A percentile compares a stretch with the other conserved stretches of the same genome.
phyloP scores from a whole-genome alignment of 1,284 basidiomycete genomes.

The Leccinum subrobustum region DNA sequence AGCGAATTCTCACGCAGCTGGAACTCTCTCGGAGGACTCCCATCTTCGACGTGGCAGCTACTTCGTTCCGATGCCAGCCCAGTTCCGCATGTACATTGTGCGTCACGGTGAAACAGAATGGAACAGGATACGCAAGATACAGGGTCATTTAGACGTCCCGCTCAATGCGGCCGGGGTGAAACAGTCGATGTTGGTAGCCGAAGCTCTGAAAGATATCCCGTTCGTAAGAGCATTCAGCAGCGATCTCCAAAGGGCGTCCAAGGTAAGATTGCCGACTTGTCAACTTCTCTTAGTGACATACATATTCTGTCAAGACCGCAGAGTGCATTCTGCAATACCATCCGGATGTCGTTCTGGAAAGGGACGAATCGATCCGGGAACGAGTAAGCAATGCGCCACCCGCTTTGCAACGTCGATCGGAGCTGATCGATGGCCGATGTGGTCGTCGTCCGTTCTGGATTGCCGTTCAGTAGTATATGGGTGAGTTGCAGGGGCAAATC shows the following conservation, averaged over 20 bases:
- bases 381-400: conserved; percentile 42
- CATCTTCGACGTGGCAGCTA: not conserved
- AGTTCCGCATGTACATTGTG: conserved; percentile 56
- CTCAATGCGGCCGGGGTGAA: conserved; percentile 57
- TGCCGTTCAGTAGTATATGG: conserved; percentile 51
- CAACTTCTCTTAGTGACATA: not conserved
- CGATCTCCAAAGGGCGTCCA: conserved; percentile 60
- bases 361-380: conserved; percentile 54
- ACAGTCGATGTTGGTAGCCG: conserved; percentile 56
- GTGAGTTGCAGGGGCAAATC: conserved; percentile 55
- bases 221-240: conserved; percentile 62
- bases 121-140: conserved; percentile 59
- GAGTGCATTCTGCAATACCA: conserved; percentile 57
- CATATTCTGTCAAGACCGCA: conserved; percentile 50
- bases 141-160: conserved; percentile 67
- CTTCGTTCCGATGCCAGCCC: conserved; percentile 20
- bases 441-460: conserved; percentile 1
- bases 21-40: not conserved
- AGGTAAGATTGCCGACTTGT: conserved; percentile 40
- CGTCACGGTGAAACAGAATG: conserved; percentile 76
- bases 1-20: conserved; percentile 1
- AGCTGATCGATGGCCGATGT: not conserved
- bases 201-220: conserved; percentile 47
- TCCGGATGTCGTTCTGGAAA: conserved; percentile 42
- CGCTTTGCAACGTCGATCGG: not conserved